Percentiles rank a stretch among this genome's conserved stretches.
Conservation (phyloP, 2,329 filamentous ascomycete species). For the Aspergillus floridensis region DNA sequence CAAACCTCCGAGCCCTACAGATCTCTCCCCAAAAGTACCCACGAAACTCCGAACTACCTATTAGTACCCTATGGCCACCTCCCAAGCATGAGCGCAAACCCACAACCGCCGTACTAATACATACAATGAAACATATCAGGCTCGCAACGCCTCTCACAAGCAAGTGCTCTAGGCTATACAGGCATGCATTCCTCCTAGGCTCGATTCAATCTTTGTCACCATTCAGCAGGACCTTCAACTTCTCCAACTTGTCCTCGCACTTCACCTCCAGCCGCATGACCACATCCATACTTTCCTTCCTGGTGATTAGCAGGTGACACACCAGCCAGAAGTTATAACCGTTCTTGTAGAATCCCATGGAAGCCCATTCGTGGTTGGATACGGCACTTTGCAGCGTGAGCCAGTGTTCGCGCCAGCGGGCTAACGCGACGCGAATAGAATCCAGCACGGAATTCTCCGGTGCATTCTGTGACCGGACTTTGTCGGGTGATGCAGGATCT, state of each 20-base stretch:
- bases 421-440: conserved; percentile 35
- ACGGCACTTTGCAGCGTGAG: conserved; percentile 30
- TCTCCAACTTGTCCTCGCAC: conserved; percentile 44
- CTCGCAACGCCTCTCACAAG: not conserved
- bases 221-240: conserved; percentile 40
- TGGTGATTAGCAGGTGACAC: conserved; percentile 41
- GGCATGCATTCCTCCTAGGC: not conserved
- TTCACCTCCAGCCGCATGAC: conserved; percentile 46
- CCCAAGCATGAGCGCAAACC: not conserved
- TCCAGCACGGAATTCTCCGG: conserved; percentile 31
- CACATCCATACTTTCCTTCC: conserved; percentile 44
- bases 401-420: conserved; percentile 42
- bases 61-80: not conserved
- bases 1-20: too few relatives aligned
- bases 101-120: not conserved
- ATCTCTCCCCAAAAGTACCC: not conserved
- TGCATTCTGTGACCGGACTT: conserved; percentile 9
- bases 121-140: not conserved
- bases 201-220: conserved; percentile 33
- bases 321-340: conserved; percentile 46
- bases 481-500: conserved; percentile 2
- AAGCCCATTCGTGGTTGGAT: conserved; percentile 37
- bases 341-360: conserved; percentile 44
- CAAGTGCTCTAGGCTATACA: not conserved
- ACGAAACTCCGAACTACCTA: not conserved